These are phyloP conservation scores for Mycena kentingensis DNA, from an alignment of 768 basidiomycete genomes.

Conservation along the genomic window DNA sequence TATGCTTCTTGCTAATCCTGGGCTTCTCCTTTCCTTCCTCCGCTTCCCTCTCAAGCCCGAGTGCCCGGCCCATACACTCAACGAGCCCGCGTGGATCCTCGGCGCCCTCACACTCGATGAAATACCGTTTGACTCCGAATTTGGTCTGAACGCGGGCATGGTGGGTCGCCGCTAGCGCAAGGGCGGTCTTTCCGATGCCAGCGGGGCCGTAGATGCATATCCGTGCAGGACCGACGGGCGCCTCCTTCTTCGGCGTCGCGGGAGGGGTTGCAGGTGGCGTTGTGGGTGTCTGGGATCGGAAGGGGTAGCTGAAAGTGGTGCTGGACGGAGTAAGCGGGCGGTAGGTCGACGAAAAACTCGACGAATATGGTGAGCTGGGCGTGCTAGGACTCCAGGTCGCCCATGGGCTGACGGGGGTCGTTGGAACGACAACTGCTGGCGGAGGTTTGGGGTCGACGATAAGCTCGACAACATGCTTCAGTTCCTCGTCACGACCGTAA, in stretches of 20 bases:
- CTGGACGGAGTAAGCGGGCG: not conserved
- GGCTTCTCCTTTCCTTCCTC: no score
- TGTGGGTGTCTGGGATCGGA: not conserved
- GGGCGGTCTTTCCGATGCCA: conserved; percentile 17
- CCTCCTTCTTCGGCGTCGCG: no score
- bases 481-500: conserved; percentile 13
- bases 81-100: conserved; percentile 8
- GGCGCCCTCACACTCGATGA: conserved; percentile 14
- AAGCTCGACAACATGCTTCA: conserved; percentile 8
- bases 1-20: not conserved
- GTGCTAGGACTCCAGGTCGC: not conserved
- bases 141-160: not conserved
- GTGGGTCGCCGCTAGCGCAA: conserved; percentile 15
- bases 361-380: not conserved
- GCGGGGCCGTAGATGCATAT: conserved; percentile 2
- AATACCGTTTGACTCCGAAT: conserved; percentile 7
- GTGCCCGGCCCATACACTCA: not conserved
- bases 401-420: not conserved
- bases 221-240: conserved; percentile 9
- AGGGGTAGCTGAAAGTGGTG: not conserved
- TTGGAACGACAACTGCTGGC: not conserved
- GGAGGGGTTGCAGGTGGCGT: not conserved
- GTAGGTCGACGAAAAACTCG: not conserved
- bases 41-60: conserved; percentile 5
- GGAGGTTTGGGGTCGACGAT: conserved; percentile 1